Evolutionary conservation across 2,329 filamentous ascomycete genomes (phyloP).

Genomic region (Colletotrichum navitas): DNA sequence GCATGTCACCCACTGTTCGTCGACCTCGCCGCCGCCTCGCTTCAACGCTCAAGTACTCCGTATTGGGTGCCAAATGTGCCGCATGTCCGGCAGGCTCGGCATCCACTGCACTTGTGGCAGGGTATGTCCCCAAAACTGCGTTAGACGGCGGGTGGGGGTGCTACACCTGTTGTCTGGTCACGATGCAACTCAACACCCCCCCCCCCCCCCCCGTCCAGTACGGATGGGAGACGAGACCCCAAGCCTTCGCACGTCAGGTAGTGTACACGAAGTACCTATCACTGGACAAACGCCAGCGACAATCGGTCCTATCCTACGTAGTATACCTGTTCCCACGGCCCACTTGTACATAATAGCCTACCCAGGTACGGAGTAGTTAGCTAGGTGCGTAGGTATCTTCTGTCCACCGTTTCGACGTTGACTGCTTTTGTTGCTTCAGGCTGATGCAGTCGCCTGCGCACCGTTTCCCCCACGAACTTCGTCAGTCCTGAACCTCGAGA

Average conservation of each 20-base stretch:
- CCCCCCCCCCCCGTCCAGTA: not conserved
- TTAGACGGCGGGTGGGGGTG: constrained; percentile 29
- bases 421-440: not conserved
- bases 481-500: constrained; percentile 6
- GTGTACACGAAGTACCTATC: not conserved
- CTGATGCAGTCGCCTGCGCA: not conserved
- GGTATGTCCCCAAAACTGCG: constrained; percentile 29
- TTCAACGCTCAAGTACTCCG: constrained; percentile 36
- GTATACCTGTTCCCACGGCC: not conserved
- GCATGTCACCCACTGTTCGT: constrained; percentile 7
- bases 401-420: constrained; percentile 5
- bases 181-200: constrained; percentile 7
- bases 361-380: no score
- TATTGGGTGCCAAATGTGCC: constrained; percentile 36
- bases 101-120: constrained; percentile 36
- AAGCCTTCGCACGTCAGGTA: no score
- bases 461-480: constrained; percentile 12
- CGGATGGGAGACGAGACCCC: not conserved
- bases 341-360: not conserved
- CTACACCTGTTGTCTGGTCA: constrained; percentile 22
- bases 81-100: constrained; percentile 40
- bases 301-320: not conserved
- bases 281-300: not conserved
- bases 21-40: constrained; percentile 6
- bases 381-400: no score